A percentile compares a stretch with the other conserved stretches of the same genome.
Conservation (phyloP, 805 yeast species). For the Candida manassasensis region DNA sequence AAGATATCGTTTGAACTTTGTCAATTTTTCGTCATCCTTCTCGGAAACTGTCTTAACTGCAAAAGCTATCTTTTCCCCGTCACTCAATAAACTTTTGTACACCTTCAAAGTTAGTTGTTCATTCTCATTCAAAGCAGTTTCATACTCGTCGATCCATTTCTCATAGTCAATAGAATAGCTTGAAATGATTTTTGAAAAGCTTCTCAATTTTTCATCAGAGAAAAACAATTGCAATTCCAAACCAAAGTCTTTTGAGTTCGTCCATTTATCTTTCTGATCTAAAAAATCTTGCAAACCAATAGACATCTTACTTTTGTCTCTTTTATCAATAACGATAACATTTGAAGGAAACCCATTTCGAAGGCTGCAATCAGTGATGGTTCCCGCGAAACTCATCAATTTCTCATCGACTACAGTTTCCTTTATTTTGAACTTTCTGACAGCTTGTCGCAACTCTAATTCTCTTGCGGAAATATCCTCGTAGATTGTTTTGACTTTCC, state of each 20-base stretch:
- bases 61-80: conserved; percentile 51
- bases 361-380: conserved; percentile 51
- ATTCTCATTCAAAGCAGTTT: conserved; percentile 33
- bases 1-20: conserved; percentile 8
- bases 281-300: conserved; percentile 29
- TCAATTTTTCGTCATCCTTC: conserved; percentile 5
- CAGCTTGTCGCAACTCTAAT: conserved; percentile 32
- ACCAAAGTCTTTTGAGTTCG: conserved; percentile 1
- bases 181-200: conserved; percentile 30
- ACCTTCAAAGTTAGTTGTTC: conserved; percentile 44
- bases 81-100: conserved; percentile 42
- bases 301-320: conserved; percentile 26
- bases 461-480: conserved; percentile 37
- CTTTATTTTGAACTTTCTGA: conserved; percentile 26
- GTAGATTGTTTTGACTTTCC: conserved; percentile 29
- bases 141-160: conserved; percentile 49
- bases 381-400: conserved; percentile 27
- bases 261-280: conserved; percentile 9
- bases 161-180: conserved; percentile 42
- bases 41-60: conserved; percentile 17
- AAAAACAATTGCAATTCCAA: conserved; percentile 44
- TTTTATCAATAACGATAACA: conserved; percentile 32
- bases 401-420: conserved; percentile 28
- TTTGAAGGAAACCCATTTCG: conserved; percentile 51
- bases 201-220: conserved; percentile 49